Conservation (phyloP, 176 grass and related monocot genomes). For the Avena sativa region DNA sequence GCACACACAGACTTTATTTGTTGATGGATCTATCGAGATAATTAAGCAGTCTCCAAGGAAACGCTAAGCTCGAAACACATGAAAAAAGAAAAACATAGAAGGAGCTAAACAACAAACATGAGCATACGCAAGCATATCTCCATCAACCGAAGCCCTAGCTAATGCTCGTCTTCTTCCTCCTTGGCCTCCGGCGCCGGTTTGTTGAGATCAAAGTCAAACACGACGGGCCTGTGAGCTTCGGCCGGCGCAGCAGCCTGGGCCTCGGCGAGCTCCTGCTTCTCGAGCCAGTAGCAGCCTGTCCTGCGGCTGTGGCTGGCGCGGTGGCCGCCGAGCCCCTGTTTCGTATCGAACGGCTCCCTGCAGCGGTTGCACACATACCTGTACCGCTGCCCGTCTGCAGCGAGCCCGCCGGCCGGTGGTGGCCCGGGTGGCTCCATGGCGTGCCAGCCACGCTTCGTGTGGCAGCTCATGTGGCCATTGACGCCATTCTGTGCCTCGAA, state of each 20-base stretch:
- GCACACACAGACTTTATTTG: no score
- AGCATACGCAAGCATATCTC: constrained; percentile 17
- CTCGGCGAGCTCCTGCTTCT: no score
- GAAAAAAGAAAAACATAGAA: not conserved
- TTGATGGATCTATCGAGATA: no score
- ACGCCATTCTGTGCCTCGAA: constrained; percentile 50
- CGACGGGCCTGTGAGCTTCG: not conserved
- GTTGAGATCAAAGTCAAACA: constrained; percentile 51
- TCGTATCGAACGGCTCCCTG: constrained; percentile 40
- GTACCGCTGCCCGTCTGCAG: constrained; percentile 22
- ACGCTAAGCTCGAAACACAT: no score
- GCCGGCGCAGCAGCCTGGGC: not conserved
- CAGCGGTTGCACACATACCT: constrained; percentile 51
- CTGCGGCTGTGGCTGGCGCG: constrained; percentile 71
- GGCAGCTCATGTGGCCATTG: constrained; percentile 62
- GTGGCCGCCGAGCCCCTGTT: constrained; percentile 78
- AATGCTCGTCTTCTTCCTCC: not conserved
- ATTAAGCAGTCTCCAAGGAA: no score
- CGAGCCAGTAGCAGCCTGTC: not conserved
- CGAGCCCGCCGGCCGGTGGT: not conserved
- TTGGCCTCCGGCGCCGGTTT: constrained; percentile 28
- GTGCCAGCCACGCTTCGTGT: constrained; percentile 48
- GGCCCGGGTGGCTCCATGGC: constrained; percentile 51
- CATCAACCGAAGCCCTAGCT: constrained; percentile 32
- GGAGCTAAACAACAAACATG: not conserved